phyloP scores from a whole-genome alignment of 176 grass and related monocot species.

The Zea mays region Zm-B73-REFERENCE-NAM-5.0 NC_050099.1:20498501-20499000 shows the following conservation, averaged over 20 bases:
- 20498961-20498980: background rate
- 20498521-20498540: background rate
- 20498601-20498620: background rate
- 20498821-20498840: background rate
- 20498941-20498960: background rate
- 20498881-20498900: background rate
- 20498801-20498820: conserved; percentile 11
- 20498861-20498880: background rate
- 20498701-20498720: conserved; percentile 60
- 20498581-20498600: background rate
- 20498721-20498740: conserved; percentile 57
- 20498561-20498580: conserved; percentile 9
- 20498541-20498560: background rate
- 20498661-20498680: conserved; percentile 43
- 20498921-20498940: background rate
- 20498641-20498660: conserved; percentile 39
- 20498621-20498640: background rate
- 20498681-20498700: conserved; percentile 54
- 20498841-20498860: conserved; percentile 9
- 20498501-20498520: conserved; percentile 10
- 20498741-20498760: conserved; percentile 36
- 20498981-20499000: background rate
- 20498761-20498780: conserved; percentile 30
- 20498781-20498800: conserved; percentile 12
- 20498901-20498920: background rate